Base-by-base conservation (phyloP, 257 asterid species). In the Petunia axillaris region DNA sequence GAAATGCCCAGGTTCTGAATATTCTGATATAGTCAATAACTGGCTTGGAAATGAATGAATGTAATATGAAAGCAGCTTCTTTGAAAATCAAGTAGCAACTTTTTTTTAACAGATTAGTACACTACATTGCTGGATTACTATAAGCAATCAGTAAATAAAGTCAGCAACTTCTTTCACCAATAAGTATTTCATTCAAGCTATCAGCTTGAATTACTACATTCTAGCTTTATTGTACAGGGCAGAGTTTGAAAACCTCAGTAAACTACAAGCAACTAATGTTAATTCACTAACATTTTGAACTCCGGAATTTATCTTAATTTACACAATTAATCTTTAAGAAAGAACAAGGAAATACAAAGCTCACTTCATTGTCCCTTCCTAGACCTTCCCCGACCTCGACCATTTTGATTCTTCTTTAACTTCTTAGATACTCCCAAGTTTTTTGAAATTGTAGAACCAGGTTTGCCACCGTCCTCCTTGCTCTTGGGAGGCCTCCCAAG, bases 401-500 rank as follows among this genome's bases (percentile, higher is more conserved):
- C 35, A 25, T 41, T 82, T 81, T 62, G 25, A 53, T 60, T 62
- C 36, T 40, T 60, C 53, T 62, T 25, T 44, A 44, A 68, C 58
- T 68, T 68, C 76, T 44, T 46, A 36, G 43, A 4, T 46, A 4
- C 35, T 16, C 70, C 46, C 63, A 74, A 48, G 59, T 46, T 75
- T 63, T 14, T 75, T 58, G 37, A 15, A 16, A 54, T 13, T 52
- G 67, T 53, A 64, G 68, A 55, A 57, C 63, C 79, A 25, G 62
- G 68, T 79, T 77, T 41, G 13, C 57, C 43, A 59, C 10, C 77
- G 3, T 46, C n/a, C 4, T 43, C 76, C 4, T 68, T 1, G 57
- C 40, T 25, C 70, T 70, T 80, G 39, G 82, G 84, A 53, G 53
- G 81, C 68, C 77, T 62, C 52, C 89, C 86, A n/a, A 16, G 74